Base-by-base conservation (phyloP, 225 moss, liverwort and hornwort species). In the Pleurozium schreberi region DNA sequence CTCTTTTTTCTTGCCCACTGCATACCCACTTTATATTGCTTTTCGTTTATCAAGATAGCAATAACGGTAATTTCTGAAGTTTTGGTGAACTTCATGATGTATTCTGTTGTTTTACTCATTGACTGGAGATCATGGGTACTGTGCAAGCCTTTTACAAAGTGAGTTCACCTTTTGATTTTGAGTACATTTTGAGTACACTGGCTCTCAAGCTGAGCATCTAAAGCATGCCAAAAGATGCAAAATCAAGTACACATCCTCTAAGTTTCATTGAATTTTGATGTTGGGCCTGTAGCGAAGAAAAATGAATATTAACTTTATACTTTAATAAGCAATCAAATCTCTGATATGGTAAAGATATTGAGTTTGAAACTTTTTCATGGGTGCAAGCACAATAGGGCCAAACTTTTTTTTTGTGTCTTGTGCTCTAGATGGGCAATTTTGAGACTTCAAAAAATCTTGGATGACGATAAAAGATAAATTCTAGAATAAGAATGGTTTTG, bases 251-350 rank as follows among this genome's bases (percentile, higher is more conserved):
- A 21, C 75, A 31, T 31, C 12, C 11, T 50, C 21, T 21, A 20
- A 21, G 26, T 75, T 34, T 21, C 50, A 75, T 21, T 34, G 34
- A 34, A 75, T 75, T 50, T 50, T 22, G 52, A 52, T 49, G 12
- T 50, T 50, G 8, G 6, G 3, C 11, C 0, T 49, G 1, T 2
- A 50, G 0, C 12, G 8, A 12, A 50, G 33, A 49, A 50, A 33
- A 43, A 50, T 2, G 19, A 20, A 20, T 75, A 33, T 12, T 33
- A 31, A 49, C 8, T 75, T 20, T 20, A 20, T 12, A 30, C 49
- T 49, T 33, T 33, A 1, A 45, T 33, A 1, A 45, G 12, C 49
- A 33, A 33, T 75, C 49, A 19, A 43, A 9, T 73, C 17, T 73
- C 47, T 33, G 20, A 75, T 12, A 19, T 7, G 18, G 19, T 74